Evolutionary conservation across 2,329 filamentous ascomycete species (phyloP).

Genomic region (Allantophomopsis cytisporea): DNA sequence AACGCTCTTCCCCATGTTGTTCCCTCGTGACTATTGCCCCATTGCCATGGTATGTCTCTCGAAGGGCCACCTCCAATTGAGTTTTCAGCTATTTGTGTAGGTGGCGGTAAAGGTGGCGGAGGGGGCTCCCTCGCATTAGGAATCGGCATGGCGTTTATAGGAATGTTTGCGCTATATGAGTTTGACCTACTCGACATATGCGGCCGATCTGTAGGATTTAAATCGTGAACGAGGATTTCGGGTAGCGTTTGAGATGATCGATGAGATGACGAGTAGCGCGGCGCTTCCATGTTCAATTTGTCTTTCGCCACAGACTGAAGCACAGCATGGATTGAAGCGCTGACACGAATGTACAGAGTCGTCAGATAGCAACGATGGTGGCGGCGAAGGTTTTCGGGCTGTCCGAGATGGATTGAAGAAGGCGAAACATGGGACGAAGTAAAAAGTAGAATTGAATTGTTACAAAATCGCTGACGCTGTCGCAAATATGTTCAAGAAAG

Average conservation of each 20-base stretch:
- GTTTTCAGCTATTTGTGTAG: constrained; percentile 40
- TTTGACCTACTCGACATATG: constrained; percentile 11
- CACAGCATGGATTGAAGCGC: background rate
- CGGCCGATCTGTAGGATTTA: constrained; percentile 18
- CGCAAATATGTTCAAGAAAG: too few relatives aligned
- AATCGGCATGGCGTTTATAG: constrained; percentile 46
- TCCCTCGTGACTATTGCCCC: constrained; percentile 38
- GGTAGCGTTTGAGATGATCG: constrained; percentile 16
- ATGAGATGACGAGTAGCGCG: constrained; percentile 15
- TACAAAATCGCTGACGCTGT: too few relatives aligned
- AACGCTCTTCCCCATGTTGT: constrained; percentile 26
- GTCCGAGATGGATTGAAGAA: constrained; percentile 3
- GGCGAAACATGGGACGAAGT: constrained; percentile 7
- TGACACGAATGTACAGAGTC: too few relatives aligned
- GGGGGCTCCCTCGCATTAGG: constrained; percentile 35
- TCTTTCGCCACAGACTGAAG: background rate
- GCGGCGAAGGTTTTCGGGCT: constrained; percentile 2
- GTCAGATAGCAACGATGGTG: too few relatives aligned
- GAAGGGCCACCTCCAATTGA: constrained; percentile 38
- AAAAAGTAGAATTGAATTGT: background rate
- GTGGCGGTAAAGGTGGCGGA: constrained; percentile 53
- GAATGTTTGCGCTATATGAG: constrained; percentile 17
- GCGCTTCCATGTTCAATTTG: constrained; percentile 25
- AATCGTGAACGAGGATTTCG: constrained; percentile 26
- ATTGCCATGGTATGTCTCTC: constrained; percentile 48